Conservation (phyloP, 2,329 filamentous ascomycete species). For the Aspergillus melleus region DNA sequence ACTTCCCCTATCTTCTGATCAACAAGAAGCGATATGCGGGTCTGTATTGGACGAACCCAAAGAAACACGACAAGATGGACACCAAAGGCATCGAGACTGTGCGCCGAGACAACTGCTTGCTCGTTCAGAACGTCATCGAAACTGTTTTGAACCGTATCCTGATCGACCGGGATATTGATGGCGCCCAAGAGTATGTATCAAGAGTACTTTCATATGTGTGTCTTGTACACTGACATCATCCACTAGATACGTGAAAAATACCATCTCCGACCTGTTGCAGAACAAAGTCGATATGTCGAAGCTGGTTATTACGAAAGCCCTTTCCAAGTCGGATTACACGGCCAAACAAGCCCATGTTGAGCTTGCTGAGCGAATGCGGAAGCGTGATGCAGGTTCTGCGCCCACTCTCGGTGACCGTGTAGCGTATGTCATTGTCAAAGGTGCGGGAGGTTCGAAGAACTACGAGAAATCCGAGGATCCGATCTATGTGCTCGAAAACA, state of each 20-base stretch:
- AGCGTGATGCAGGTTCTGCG: conserved; percentile 91
- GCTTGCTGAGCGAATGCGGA: conserved; percentile 93
- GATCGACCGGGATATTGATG: conserved; percentile 86
- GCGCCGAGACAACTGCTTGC: conserved; percentile 88
- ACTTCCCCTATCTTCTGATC: conserved; percentile 96
- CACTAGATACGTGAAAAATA: conserved; percentile 87
- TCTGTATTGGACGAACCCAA: conserved; percentile 92
- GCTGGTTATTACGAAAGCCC: conserved; percentile 95
- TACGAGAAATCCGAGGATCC: conserved; percentile 98
- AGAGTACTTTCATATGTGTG: background rate
- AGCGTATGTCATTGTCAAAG: conserved; percentile 96
- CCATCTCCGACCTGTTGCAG: conserved; percentile 89
- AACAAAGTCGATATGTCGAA: conserved; percentile 99
- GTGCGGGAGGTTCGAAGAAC: conserved; percentile 83
- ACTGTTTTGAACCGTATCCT: conserved; percentile 93
- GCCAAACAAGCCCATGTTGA: conserved; percentile 96
- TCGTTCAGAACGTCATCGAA: conserved; percentile 97
- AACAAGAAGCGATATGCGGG: conserved; percentile 99
- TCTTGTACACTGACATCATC: conserved; percentile 34
- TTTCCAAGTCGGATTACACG: conserved; percentile 85
- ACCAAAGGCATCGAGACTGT: conserved; percentile 99
- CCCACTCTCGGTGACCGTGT: conserved; percentile 92
- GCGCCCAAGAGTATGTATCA: conserved; percentile 83
- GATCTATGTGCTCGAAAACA: conserved; percentile 95
- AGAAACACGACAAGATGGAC: conserved; percentile 99